Evolutionary conservation across 1,139 yeast genomes (phyloP).

Genomic region (Hyphopichia pseudoburtonii): DNA sequence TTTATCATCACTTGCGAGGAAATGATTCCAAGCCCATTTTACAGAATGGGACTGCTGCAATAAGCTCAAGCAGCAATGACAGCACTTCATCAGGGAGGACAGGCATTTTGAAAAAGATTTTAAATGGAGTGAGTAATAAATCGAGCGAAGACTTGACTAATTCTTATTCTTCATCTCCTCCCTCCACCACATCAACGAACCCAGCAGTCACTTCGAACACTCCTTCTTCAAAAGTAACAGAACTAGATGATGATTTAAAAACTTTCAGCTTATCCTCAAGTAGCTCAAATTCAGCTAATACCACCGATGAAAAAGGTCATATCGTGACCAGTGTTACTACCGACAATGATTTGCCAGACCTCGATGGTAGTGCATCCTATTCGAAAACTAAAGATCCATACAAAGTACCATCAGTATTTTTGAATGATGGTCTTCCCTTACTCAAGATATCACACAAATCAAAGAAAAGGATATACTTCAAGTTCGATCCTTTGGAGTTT

Average conservation of each 20-base stretch:
- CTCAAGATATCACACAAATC: slow-evolving; percentile 71
- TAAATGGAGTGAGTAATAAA: slow-evolving; percentile 9
- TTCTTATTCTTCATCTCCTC: background rate
- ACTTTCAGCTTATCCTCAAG: too few relatives aligned
- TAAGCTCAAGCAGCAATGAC: slow-evolving; percentile 5
- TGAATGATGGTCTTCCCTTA: slow-evolving; percentile 49
- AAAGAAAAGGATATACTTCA: slow-evolving; percentile 46
- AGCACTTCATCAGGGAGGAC: slow-evolving; percentile 7
- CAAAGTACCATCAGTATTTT: slow-evolving; percentile 24
- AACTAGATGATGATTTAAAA: too few relatives aligned
- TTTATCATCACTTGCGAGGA: slow-evolving; percentile 22
- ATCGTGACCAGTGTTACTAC: too few relatives aligned
- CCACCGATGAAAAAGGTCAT: too few relatives aligned
- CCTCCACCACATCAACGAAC: background rate
- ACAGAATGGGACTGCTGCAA: too few relatives aligned
- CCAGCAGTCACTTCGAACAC: background rate
- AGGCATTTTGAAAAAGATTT: slow-evolving; percentile 12
- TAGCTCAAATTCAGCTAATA: too few relatives aligned
- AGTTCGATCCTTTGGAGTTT: slow-evolving; percentile 31
- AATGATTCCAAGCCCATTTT: slow-evolving; percentile 16
- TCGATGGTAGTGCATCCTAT: background rate
- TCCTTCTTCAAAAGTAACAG: too few relatives aligned
- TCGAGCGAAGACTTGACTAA: slow-evolving; percentile 12
- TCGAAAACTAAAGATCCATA: slow-evolving; percentile 7
- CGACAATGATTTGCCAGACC: background rate